Base-by-base conservation (phyloP, 352 stramenopile species). In the Pythium biforme region DNA sequence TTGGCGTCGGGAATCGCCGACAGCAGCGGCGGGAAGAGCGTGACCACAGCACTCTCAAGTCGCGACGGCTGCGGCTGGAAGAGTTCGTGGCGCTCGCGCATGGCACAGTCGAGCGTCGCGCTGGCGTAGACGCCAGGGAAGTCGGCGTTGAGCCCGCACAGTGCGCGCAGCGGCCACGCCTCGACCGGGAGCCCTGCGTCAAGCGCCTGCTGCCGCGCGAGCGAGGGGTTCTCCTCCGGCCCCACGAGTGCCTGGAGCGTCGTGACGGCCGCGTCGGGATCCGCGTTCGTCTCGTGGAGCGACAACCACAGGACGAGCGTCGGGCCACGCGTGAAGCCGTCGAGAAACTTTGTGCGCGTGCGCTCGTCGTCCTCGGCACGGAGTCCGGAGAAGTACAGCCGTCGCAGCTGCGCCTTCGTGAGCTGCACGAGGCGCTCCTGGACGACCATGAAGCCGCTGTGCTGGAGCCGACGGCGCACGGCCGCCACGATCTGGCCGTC, bases 51-150 rank as follows among this genome's bases (percentile, higher is more conserved):
- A 17, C 59, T 68, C 25, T 88, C 70, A 0, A 88, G 47, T 14
- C 46, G 12, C 22, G 56, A 55, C 8, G 37, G 10, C 3, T 34
- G 3, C 0, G 51, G 27, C 17, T 81, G 73, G 27, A 97, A 94
- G 20, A 90, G 69, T 10, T 93, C 66, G 11, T 74, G 76, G 8
- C 84, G 62, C 43, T 97, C 89, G 20, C 88, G 74, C 8, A 75
- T 49, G 19, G 79, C 81, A 34, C 74, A 87, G 37, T 74, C 72
- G 22, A 77, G 59, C 26, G 67, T 80, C 7, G 84, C 79, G 39
- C 76, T 92, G 34, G 75, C 79, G 45, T 89, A 76, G 3, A 94
- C 71, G 1, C 81, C 89, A 40, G 93, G 95, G 19, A 79, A 75
- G 3, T 77, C 60, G 1, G 72, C 39, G 41, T 82, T 81, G 12